phyloP scores from a whole-genome alignment of 805 yeast genomes.

The Starmerella potacharoeniae region DNA sequence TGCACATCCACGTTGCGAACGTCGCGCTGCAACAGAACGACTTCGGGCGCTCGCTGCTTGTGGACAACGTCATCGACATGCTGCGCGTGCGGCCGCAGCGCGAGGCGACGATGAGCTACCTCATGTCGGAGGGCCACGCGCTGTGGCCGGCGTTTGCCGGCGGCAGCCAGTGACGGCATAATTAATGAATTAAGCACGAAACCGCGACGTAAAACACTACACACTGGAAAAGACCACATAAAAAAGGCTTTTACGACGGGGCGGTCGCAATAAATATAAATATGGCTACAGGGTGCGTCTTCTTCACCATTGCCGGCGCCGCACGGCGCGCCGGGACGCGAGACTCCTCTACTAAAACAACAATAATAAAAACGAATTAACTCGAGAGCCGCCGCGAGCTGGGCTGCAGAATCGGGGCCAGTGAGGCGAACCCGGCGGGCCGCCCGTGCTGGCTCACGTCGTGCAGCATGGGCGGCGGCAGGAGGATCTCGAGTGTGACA shows the following conservation, averaged over 20 bases:
- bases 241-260: not conserved
- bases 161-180: too few species aligned
- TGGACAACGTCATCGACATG: slow-evolving; percentile 73
- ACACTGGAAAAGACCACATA: too few species aligned
- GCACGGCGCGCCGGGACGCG: too few species aligned
- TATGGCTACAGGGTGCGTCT: not conserved
- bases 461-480: slow-evolving; percentile 25
- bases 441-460: not conserved
- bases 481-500: slow-evolving; percentile 34
- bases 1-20: slow-evolving; percentile 84
- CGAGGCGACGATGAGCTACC: slow-evolving; percentile 48
- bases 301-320: not conserved
- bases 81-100: slow-evolving; percentile 44
- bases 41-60: slow-evolving; percentile 71
- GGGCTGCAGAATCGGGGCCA: slow-evolving; percentile 18
- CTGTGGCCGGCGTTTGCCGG: slow-evolving; percentile 31
- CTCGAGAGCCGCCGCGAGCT: not conserved
- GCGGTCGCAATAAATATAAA: not conserved
- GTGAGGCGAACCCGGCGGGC: slow-evolving; percentile 11
- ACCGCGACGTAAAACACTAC: too few species aligned
- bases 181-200: not conserved
- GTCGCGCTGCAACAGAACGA: slow-evolving; percentile 54
- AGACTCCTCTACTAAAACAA: not conserved
- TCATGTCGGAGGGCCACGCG: slow-evolving; percentile 65
- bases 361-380: not conserved